Base-by-base conservation (phyloP, 2,329 filamentous ascomycete genomes). In the Cordyceps sp. region DNA sequence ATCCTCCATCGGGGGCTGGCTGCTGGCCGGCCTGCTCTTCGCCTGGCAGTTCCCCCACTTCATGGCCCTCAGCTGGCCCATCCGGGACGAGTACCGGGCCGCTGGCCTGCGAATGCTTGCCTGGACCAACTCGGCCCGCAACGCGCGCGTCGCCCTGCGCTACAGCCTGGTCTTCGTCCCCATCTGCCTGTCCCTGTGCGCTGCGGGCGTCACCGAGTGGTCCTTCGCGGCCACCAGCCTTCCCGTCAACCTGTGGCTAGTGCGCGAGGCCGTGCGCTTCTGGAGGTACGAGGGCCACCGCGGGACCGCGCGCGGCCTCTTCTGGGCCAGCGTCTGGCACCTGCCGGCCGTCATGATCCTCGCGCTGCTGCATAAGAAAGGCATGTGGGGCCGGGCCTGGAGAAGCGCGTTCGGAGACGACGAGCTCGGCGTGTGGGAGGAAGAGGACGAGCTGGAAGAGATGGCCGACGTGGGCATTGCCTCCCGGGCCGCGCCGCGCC, bases 31-130 rank as follows among this genome's bases (percentile, higher is more conserved):
- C 0, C 59, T 96, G 6, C 62, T 98, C 5, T 93, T 93, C 42
- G 79, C 85, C 10, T 98, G 90, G 90, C 88, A 98, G 50, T 96
- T 98, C 49, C 85, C 90, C 4, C 90, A 98, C 57, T 98, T 98
- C 61, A 96, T 94, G 67, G 79, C 86, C 1, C 65, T 98, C 16
- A 86, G 81, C 29, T 92, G 88, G 71, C 65, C 72, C 4, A 93
- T 96, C 37, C 69, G 84, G 15, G 77, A 92, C 8, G 90, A 98
- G 52, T 98, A 98, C 62, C 78, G 75, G 41, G 63, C 60, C 10
- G 74, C 70, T 0, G 74, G 73, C 8, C 66, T 78, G 46, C 64
- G 66, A 39, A 79, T 79, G 90, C 64, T 96, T 4, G 73, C 70
- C 30, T 96, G 86, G 77, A 77, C 79, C 6, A 88, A 96, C 50